phyloP scores from a whole-genome alignment of 139 green algal genomes.

The Chlamydomonas incerta region DNA sequence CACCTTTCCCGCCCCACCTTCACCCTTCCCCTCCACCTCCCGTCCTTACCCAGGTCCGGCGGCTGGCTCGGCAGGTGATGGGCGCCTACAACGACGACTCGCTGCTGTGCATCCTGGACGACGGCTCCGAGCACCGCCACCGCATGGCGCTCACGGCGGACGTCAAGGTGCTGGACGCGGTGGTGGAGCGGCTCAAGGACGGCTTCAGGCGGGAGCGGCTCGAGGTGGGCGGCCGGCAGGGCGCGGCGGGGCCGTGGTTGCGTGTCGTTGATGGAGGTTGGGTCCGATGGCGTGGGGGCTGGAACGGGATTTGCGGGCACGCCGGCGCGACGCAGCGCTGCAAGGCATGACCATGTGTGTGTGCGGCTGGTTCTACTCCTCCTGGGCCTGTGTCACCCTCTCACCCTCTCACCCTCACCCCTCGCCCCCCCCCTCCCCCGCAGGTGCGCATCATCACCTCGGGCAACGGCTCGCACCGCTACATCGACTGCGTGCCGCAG shows the following conservation, averaged over 20 bases:
- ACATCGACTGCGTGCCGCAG: slow-evolving; percentile 80
- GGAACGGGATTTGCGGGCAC: no score
- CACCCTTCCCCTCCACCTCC: no score
- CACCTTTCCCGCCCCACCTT: no score
- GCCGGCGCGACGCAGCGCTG: no score
- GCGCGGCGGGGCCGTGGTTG: background rate
- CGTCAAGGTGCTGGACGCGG: slow-evolving; percentile 32
- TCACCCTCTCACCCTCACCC: no score
- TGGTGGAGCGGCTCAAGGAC: slow-evolving; percentile 34
- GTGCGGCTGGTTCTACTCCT: no score
- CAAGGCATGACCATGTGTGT: no score
- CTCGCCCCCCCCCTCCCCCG: background rate
- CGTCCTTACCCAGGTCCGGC: background rate
- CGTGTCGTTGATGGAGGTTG: no score
- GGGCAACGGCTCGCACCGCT: slow-evolving; percentile 81
- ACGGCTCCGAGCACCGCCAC: slow-evolving; percentile 91
- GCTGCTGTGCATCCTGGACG: slow-evolving; percentile 73
- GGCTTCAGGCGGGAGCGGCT: slow-evolving; percentile 37
- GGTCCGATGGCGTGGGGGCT: no score
- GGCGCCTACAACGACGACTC: slow-evolving; percentile 33
- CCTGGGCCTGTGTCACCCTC: no score
- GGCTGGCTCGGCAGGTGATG: slow-evolving; percentile 51
- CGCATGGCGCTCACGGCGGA: slow-evolving; percentile 78
- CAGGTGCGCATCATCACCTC: slow-evolving; percentile 79
- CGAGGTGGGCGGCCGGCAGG: slow-evolving; percentile 30